Evolutionary conservation across 1,139 yeast genomes (phyloP), one percentile per base, ranked within the genome.

Genomic region (Yamadazyma aaseri): DNA sequence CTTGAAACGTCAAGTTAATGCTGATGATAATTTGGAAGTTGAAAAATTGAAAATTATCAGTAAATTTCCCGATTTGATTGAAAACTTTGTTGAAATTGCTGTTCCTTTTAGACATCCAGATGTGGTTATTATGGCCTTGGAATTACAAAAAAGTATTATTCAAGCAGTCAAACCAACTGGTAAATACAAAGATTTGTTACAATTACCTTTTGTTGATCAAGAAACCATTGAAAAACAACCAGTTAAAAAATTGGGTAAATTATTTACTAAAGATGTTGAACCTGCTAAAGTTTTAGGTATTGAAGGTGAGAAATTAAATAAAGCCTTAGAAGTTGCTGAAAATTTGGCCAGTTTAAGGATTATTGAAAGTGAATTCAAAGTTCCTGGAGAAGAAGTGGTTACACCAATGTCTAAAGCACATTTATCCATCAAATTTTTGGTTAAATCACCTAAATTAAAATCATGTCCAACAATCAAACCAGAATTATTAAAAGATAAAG

Each of bases 371-470:
- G 78, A 75, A 38, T 87, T 90, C 60, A 74, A 77, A 44, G 96
- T 90, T 28, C 95, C 96, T 3, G 98, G 97, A 24, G 97, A 90
- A 63, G 59, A 65, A 17, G 66, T 70, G 22, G 84, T 92, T 9
- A 76, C 95, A 3, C 95, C 97, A 22, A 58, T 65, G 30, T 77
- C 97, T 2, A 76, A 74, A 39, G 79, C 87, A 8, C 90, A 86
- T 55, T 65, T 94, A 42, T 79, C 80, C 18, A 49, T 94, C 26
- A 87, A 87, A 56, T 83, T 86, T 42, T 62, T 86, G 31, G 79
- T 86, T 26, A 80, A 82, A 50, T 85, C 95, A 2, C 79, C 89
- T 12, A 63, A 60, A 35, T 82, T 79, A 35, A 81, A 81, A 53
- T 76, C 81, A 13, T 61, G 70, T 45, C 79, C 82, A 2, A 76